These are phyloP conservation scores for Senna tora DNA, from an alignment of 306 rosid genomes.

Conservation along the genomic window DNA sequence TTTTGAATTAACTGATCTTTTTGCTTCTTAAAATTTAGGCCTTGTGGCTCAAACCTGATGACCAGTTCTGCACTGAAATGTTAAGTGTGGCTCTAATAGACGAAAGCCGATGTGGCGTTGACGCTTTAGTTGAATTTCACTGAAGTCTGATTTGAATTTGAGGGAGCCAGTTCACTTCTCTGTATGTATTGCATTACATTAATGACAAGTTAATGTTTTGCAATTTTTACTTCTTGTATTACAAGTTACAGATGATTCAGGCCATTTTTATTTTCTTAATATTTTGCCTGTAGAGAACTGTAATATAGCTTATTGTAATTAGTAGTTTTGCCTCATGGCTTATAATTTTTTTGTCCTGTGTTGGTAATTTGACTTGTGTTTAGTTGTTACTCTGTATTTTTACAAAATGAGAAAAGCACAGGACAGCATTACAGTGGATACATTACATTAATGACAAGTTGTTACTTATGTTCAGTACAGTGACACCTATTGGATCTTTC, in stretches of 20 bases:
- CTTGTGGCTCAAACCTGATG: conserved; percentile 82
- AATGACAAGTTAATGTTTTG: conserved; percentile 12
- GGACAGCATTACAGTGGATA: too few species aligned
- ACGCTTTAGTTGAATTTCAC: conserved; percentile 45
- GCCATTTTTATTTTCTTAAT: neutral
- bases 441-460: too few species aligned
- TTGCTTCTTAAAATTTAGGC: conserved; percentile 62
- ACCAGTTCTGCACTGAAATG: conserved; percentile 96
- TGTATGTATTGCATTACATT: conserved; percentile 31
- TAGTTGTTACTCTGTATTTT: too few species aligned
- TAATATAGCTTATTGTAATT: neutral
- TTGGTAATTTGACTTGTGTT: too few species aligned
- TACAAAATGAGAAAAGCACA: too few species aligned
- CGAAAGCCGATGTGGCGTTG: conserved; percentile 60
- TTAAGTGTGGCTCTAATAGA: conserved; percentile 74
- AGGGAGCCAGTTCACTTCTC: conserved; percentile 36
- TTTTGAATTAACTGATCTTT: conserved; percentile 32
- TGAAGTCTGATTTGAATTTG: conserved; percentile 40
- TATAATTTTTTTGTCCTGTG: too few species aligned
- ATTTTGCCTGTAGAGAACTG: neutral
- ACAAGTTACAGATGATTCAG: neutral
- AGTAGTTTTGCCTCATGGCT: neutral
- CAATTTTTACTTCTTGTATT: conserved; percentile 8
- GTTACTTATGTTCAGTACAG: too few species aligned
- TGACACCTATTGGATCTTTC: too few species aligned